phyloP scores from a whole-genome alignment of 106 monocot species.

The Dendrobium officinale region DNA sequence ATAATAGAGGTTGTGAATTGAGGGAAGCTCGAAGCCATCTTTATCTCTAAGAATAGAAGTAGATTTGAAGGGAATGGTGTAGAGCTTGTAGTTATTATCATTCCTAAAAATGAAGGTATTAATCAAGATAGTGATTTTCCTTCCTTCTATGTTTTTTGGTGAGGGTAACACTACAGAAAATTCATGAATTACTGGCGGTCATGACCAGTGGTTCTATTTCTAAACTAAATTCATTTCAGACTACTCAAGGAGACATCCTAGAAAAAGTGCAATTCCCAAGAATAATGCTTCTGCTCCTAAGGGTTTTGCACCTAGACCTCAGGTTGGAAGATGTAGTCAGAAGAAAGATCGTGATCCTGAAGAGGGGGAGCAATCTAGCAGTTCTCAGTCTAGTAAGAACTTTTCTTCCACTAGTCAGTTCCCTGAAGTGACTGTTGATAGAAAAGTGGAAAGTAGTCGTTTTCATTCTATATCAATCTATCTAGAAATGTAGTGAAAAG shows the following conservation, averaged over 20 bases:
- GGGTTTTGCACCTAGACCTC: conserved; percentile 46
- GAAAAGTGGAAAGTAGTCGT: neutral
- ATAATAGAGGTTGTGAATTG: too few species aligned
- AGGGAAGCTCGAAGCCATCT: too few species aligned
- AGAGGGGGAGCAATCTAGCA: conserved; percentile 14
- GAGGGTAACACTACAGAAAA: too few species aligned
- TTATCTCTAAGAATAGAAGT: too few species aligned
- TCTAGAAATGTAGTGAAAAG: conserved; percentile 16
- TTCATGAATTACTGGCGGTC: too few species aligned
- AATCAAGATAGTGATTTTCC: too few species aligned
- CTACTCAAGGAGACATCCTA: conserved; percentile 46
- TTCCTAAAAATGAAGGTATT: too few species aligned
- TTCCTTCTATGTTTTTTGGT: too few species aligned
- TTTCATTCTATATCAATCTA: conserved; percentile 13
- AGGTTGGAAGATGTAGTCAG: conserved; percentile 35
- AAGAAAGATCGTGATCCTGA: conserved; percentile 36
- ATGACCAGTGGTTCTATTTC: neutral
- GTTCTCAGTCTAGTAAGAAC: conserved; percentile 18
- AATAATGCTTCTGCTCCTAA: conserved; percentile 37
- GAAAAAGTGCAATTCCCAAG: conserved; percentile 47
- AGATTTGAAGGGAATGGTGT: too few species aligned
- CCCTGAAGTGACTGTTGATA: neutral
- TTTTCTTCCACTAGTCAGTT: conserved; percentile 5
- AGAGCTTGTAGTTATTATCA: too few species aligned
- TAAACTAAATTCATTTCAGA: conserved; percentile 31